Evolutionary conservation across 164 flowering plant genomes (phyloP).

Genomic region (Dillenia suffruticosa): DNA sequence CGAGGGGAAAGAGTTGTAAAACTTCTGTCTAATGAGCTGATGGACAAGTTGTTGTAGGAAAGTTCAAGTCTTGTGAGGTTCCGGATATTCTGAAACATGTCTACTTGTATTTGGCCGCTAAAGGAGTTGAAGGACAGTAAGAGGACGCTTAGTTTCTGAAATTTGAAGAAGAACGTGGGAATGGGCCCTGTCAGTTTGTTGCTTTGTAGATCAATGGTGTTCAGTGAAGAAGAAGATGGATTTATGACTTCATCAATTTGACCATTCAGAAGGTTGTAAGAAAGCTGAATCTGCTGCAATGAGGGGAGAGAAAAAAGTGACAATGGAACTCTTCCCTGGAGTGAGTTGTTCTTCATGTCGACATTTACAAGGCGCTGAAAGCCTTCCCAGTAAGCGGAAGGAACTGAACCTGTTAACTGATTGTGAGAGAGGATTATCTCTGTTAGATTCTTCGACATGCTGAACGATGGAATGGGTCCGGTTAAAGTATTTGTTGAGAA

Average conservation of each 20-base stretch:
- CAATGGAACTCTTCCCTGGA: slow-evolving; percentile 20
- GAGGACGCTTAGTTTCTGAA: slow-evolving; percentile 18
- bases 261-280: slow-evolving; percentile 18
- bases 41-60: slow-evolving; percentile 29
- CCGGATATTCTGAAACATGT: slow-evolving; percentile 7
- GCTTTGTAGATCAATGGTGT: slow-evolving; percentile 27
- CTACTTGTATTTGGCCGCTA: slow-evolving; percentile 22
- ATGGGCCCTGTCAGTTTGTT: slow-evolving; percentile 34
- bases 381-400: slow-evolving; percentile 8
- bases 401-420: slow-evolving; percentile 15
- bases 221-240: slow-evolving; percentile 7
- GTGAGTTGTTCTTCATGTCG: slow-evolving; percentile 17
- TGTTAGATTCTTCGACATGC: slow-evolving; percentile 12
- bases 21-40: not conserved
- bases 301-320: slow-evolving; percentile 19
- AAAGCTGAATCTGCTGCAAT: slow-evolving; percentile 11
- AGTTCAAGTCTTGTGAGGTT: slow-evolving; percentile 34
- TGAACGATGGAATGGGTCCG: slow-evolving; percentile 21
- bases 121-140: slow-evolving; percentile 33
- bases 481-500: slow-evolving; percentile 19
- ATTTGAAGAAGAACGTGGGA: slow-evolving; percentile 26
- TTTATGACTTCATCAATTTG: slow-evolving; percentile 2
- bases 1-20: slow-evolving; percentile 11
- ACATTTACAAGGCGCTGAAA: slow-evolving; percentile 14
- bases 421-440: slow-evolving; percentile 20